Evolutionary conservation across 2,329 filamentous ascomycete species (phyloP).

Genomic region (Cordyceps cateniannulata): DNA sequence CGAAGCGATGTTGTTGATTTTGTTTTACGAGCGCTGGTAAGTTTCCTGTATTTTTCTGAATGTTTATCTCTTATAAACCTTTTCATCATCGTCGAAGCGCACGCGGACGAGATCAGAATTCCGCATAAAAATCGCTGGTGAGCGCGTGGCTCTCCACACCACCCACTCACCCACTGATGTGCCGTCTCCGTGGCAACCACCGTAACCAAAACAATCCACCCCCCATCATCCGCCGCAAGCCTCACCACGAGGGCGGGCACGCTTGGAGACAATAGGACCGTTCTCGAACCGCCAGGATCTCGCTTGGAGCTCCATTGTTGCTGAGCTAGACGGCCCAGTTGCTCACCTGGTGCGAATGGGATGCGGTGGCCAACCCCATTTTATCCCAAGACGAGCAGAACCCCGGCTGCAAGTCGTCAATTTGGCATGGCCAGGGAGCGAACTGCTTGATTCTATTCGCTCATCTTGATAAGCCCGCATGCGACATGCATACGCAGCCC

Average conservation of each 20-base stretch:
- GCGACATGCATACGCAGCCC: neutral
- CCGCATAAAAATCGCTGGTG: too few species aligned
- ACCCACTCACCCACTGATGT: neutral
- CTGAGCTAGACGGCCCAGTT: neutral
- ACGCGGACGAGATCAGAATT: too few species aligned
- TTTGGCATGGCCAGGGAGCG: too few species aligned
- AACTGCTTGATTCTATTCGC: neutral
- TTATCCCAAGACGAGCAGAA: neutral
- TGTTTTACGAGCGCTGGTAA: neutral
- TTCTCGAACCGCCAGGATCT: constrained; percentile 4
- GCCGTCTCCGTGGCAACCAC: constrained; percentile 7
- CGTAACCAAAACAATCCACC: constrained; percentile 2
- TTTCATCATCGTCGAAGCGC: too few species aligned
- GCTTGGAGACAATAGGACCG: constrained; percentile 6
- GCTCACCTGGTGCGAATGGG: neutral
- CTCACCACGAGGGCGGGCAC: neutral
- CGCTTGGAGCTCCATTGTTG: neutral
- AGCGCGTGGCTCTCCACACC: neutral
- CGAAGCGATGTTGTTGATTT: neutral
- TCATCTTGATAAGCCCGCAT: neutral
- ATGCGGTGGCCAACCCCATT: neutral
- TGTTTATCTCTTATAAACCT: neutral
- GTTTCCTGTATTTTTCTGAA: neutral
- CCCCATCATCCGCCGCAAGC: neutral
- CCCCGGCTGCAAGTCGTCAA: neutral